These are phyloP conservation scores for Coemansia sp. DNA, from an alignment of 371 early-diverging fungal genomes.

Conservation along the genomic window DNA sequence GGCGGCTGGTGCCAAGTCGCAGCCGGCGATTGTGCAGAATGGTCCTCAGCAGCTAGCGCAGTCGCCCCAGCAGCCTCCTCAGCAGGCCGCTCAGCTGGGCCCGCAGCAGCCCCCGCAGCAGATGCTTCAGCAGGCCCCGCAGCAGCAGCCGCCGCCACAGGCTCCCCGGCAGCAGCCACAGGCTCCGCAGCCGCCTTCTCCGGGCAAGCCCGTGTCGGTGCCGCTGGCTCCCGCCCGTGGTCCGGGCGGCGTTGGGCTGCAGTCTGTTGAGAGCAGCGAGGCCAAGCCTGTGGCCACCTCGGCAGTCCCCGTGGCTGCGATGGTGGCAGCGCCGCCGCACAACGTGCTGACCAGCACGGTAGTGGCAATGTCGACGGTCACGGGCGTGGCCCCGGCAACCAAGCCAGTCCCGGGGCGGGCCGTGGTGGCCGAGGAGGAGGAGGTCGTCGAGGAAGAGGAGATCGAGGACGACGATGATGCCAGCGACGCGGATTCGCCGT, in stretches of 20 bases:
- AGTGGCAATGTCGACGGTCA: constrained; percentile 19
- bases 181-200: constrained; percentile 8
- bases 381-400: neutral
- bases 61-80: neutral
- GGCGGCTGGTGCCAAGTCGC: neutral
- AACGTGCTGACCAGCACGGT: constrained; percentile 28
- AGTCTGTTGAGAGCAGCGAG: neutral
- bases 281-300: neutral
- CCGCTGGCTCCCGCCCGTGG: constrained; percentile 17
- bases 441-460: constrained; percentile 23
- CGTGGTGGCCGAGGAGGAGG: constrained; percentile 1
- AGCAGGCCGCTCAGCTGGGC: neutral
- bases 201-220: constrained; percentile 15
- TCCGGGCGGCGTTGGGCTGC: constrained; percentile 1
- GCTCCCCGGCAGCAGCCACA: neutral
- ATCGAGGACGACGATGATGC: constrained; percentile 22
- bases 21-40: constrained; percentile 3
- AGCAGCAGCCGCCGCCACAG: constrained; percentile 6
- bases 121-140: neutral
- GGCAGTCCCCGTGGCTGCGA: neutral
- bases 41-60: neutral
- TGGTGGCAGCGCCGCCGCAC: neutral
- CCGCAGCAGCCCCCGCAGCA: constrained; percentile 9
- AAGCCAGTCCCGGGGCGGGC: neutral
- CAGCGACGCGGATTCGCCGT: neutral